These are phyloP conservation scores for Termitomyces sp. DNA, from an alignment of 768 basidiomycete species.

Conservation along the genomic window DNA sequence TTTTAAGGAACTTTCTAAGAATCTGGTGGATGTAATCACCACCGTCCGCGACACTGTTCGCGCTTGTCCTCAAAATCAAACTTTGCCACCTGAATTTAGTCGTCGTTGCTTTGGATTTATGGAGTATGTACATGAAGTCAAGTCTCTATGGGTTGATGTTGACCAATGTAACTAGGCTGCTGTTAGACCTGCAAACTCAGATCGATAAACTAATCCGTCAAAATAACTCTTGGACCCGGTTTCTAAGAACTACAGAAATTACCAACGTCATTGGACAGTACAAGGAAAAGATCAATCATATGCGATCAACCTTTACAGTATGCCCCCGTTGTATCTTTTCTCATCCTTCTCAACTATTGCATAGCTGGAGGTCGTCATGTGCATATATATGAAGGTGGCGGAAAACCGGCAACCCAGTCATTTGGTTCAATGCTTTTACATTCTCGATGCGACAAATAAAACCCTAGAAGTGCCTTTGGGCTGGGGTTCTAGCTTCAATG, in stretches of 20 bases:
- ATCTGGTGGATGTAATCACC: not conserved
- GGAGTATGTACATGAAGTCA: not conserved
- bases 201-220: not conserved
- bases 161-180: not conserved
- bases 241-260: not conserved
- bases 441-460: slow-evolving; percentile 3
- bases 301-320: not conserved
- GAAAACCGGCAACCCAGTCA: not conserved
- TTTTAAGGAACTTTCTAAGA: not conserved
- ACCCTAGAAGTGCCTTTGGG: not conserved
- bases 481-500: not conserved
- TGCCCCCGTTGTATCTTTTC: too few species aligned
- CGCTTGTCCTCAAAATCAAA: not conserved
- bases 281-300: not conserved
- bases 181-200: not conserved
- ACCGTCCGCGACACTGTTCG: not conserved
- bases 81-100: too few species aligned
- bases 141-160: not conserved
- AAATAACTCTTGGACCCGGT: not conserved
- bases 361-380: not conserved
- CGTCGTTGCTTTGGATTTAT: not conserved
- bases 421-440: not conserved
- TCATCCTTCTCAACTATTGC: not conserved
- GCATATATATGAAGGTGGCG: not conserved
- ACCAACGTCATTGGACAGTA: too few species aligned